phyloP scores from a whole-genome alignment of 148 eudicot species.

The Tetragonia tetragonoides region DNA sequence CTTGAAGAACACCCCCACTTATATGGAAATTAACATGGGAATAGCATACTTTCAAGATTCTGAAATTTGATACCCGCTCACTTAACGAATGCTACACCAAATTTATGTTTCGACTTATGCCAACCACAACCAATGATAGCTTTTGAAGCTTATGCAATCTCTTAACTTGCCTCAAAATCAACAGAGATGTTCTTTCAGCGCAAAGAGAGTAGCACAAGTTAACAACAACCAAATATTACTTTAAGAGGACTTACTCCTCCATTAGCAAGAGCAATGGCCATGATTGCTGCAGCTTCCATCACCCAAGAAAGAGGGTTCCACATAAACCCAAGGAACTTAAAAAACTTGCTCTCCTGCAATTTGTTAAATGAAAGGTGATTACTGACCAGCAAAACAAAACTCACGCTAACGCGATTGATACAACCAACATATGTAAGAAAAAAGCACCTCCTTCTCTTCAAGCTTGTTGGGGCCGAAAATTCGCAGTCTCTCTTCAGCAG shows the following conservation, averaged over 20 bases:
- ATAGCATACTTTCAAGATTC: too few species aligned
- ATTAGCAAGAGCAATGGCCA: constrained; percentile 58
- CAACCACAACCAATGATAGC: too few species aligned
- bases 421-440: background rate
- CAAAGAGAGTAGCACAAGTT: background rate
- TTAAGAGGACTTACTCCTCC: constrained; percentile 42
- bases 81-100: too few species aligned
- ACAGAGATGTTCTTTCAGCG: background rate
- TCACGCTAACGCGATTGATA: background rate
- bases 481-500: constrained; percentile 27
- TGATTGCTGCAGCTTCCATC: constrained; percentile 62
- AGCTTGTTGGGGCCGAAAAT: constrained; percentile 39
- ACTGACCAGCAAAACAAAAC: background rate
- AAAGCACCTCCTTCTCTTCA: constrained; percentile 36
- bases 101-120: too few species aligned
- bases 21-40: too few species aligned
- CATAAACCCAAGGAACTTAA: constrained; percentile 54
- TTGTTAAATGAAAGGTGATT: background rate
- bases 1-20: too few species aligned
- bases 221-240: too few species aligned
- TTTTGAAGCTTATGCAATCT: background rate
- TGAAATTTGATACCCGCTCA: too few species aligned
- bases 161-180: background rate
- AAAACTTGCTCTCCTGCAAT: constrained; percentile 48
- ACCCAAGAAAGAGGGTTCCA: constrained; percentile 65